These are phyloP conservation scores for Fusarium succisae DNA, from an alignment of 2,329 filamentous ascomycete genomes.

Conservation along the genomic window DNA sequence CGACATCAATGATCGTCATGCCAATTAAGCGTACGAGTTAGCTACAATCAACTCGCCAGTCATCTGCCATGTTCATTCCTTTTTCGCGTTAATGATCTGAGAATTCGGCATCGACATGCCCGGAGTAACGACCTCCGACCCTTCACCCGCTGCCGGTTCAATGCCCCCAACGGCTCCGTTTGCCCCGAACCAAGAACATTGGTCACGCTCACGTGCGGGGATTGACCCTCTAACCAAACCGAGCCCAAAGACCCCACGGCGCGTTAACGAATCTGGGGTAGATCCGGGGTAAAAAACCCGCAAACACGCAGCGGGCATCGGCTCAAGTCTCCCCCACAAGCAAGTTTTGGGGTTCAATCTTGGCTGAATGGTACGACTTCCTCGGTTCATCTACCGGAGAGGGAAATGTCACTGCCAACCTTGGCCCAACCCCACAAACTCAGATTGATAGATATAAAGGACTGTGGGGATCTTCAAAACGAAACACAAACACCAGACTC, in stretches of 20 bases:
- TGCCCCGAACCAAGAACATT: not conserved
- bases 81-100: not conserved
- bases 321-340: not conserved
- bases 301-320: constrained; percentile 23
- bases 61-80: not conserved
- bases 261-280: constrained; percentile 20
- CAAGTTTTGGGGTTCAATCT: not conserved
- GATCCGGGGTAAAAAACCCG: constrained; percentile 26
- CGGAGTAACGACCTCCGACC: not conserved
- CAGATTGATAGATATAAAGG: constrained; percentile 23
- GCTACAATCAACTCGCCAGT: accelerated
- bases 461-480: not conserved
- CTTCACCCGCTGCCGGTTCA: not conserved
- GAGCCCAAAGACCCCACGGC: not conserved
- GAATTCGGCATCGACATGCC: not conserved
- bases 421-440: not conserved
- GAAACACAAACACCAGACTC: not conserved
- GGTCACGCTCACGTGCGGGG: not conserved
- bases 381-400: constrained; percentile 17
- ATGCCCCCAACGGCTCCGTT: constrained; percentile 12
- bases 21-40: not conserved
- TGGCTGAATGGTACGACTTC: constrained; percentile 6
- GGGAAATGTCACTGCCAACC: not conserved
- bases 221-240: not conserved
- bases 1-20: accelerated